Conservation (phyloP, 305 asterid genomes). For the Fraxinus greggii region DNA sequence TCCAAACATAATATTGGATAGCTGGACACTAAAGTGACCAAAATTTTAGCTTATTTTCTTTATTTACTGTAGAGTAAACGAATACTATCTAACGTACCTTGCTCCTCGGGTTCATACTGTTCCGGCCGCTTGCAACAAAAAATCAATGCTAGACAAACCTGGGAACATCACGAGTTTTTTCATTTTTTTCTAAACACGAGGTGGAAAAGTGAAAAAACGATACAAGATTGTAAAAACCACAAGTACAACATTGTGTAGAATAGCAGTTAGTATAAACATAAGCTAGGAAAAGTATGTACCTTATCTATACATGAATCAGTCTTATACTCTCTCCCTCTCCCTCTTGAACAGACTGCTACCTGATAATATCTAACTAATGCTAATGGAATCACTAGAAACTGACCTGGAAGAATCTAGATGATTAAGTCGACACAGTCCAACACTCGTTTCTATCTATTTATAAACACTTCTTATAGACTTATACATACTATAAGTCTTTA, state of each 20-base stretch:
- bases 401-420: conserved; percentile 40
- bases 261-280: neutral
- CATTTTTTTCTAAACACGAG: neutral
- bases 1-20: neutral
- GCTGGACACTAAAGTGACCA: neutral
- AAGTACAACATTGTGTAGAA: neutral
- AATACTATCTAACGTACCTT: neutral
- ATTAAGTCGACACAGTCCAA: conserved; percentile 27
- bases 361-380: neutral
- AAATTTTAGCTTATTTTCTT: neutral
- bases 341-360: neutral
- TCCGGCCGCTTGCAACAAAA: neutral
- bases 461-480: neutral
- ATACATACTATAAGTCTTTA: too few species aligned
- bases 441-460: neutral
- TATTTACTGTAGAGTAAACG: neutral
- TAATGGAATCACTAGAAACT: conserved; percentile 27
- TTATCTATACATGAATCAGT: conserved; percentile 2
- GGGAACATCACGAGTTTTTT: neutral
- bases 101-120: neutral
- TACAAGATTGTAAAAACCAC: neutral
- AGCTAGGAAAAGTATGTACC: neutral
- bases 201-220: neutral
- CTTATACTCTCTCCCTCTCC: conserved; percentile 6
- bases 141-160: neutral